These are phyloP conservation scores for Nakazawaea populi DNA, from an alignment of 805 yeast species.

Conservation along the genomic window DNA sequence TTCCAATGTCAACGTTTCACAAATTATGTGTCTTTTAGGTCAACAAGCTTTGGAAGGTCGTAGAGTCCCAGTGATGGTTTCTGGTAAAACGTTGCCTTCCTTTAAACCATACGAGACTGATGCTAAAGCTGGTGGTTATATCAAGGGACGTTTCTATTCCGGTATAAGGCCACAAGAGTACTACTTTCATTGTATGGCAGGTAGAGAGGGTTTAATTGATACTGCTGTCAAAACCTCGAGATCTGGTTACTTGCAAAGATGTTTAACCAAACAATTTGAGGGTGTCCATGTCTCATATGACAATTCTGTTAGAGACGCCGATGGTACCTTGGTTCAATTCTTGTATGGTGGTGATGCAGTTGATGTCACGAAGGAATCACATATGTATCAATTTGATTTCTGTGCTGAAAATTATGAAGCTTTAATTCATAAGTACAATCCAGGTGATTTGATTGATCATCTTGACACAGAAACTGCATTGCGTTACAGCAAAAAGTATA, in stretches of 20 bases:
- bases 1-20: slow-evolving; percentile 96
- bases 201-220: slow-evolving; percentile 99
- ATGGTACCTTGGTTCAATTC: slow-evolving; percentile 90
- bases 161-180: slow-evolving; percentile 98
- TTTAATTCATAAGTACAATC: slow-evolving; percentile 78
- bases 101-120: slow-evolving; percentile 96
- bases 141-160: slow-evolving; percentile 93
- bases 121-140: slow-evolving; percentile 98
- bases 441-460: slow-evolving; percentile 62
- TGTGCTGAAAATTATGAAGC: slow-evolving; percentile 89
- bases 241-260: slow-evolving; percentile 97
- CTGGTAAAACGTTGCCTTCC: slow-evolving; percentile 95
- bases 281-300: slow-evolving; percentile 95
- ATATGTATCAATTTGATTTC: slow-evolving; percentile 89
- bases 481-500: slow-evolving; percentile 74
- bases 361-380: slow-evolving; percentile 92
- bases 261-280: slow-evolving; percentile 95
- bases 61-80: slow-evolving; percentile 98
- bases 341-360: slow-evolving; percentile 96
- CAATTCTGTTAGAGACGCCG: slow-evolving; percentile 92
- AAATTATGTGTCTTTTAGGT: slow-evolving; percentile 98
- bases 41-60: slow-evolving; percentile 99
- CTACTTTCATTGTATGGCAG: slow-evolving; percentile 99
- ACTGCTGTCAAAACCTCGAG: slow-evolving; percentile 98
- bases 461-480: slow-evolving; percentile 82